A percentile compares a stretch with the other conserved stretches of the same genome.
Conservation (phyloP, 192 early-diverging fungal genomes). For the Mortierella claussenii region DNA sequence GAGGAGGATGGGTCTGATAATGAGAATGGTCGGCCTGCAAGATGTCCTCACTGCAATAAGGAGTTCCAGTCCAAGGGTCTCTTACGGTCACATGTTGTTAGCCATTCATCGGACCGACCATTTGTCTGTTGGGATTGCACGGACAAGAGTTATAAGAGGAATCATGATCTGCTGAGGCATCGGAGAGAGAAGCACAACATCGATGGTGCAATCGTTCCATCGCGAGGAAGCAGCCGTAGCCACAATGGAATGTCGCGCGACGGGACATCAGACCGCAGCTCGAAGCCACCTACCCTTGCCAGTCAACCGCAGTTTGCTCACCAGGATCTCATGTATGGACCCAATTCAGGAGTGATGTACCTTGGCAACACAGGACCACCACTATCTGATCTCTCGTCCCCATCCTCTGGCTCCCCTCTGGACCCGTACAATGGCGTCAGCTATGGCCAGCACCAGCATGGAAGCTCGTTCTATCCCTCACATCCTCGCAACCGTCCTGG, state of each 20-base stretch:
- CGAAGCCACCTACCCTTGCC: constrained; percentile 15
- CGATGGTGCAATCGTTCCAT: constrained; percentile 8
- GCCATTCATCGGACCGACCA: constrained; percentile 31
- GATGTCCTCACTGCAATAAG: constrained; percentile 23
- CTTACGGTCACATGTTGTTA: constrained; percentile 38
- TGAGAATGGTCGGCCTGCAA: constrained; percentile 10
- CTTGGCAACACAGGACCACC: background rate
- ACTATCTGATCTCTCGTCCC: constrained; percentile 1
- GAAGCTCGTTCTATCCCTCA: background rate
- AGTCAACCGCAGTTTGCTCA: background rate
- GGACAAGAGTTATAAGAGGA: constrained; percentile 48
- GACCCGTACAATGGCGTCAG: background rate
- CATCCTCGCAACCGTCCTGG: background rate
- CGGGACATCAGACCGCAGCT: background rate
- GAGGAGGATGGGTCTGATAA: constrained; percentile 19
- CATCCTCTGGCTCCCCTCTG: constrained; percentile 8
- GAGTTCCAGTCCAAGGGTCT: constrained; percentile 38
- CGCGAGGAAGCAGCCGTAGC: constrained; percentile 25
- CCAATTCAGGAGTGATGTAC: constrained; percentile 14
- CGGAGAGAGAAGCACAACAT: constrained; percentile 43
- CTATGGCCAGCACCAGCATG: constrained; percentile 6
- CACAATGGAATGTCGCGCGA: background rate
- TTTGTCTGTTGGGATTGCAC: constrained; percentile 37
- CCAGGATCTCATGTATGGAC: constrained; percentile 1
- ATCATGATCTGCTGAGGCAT: constrained; percentile 45